These are phyloP conservation scores for Leccinum solheimii DNA, from an alignment of 1,284 basidiomycete species.

Conservation along the genomic window DNA sequence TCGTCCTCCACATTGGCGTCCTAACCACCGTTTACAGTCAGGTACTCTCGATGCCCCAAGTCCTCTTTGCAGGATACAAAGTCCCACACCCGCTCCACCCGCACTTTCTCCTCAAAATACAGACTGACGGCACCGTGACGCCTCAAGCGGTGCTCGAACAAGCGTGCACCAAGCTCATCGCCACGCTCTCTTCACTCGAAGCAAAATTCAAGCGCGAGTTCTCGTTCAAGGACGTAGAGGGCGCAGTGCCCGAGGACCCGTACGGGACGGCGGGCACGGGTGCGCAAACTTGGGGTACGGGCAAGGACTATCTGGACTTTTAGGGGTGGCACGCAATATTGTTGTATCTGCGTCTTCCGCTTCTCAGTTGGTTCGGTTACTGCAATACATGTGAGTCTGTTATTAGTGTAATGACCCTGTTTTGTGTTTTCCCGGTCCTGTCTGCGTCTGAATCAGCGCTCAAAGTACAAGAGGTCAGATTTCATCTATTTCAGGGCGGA, in stretches of 20 bases:
- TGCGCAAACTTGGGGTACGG: constrained; percentile 43
- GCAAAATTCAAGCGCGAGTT: constrained; percentile 78
- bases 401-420: neutral
- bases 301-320: constrained; percentile 70
- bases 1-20: neutral
- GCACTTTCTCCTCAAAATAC: constrained; percentile 91
- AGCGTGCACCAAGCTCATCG: constrained; percentile 83
- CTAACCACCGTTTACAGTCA: constrained; percentile 56
- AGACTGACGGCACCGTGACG: constrained; percentile 88
- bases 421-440: neutral
- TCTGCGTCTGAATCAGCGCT: neutral
- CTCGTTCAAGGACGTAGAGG: constrained; percentile 67
- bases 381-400: constrained; percentile 9
- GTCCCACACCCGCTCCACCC: constrained; percentile 96
- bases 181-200: constrained; percentile 67
- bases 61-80: constrained; percentile 97
- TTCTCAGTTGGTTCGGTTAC: neutral
- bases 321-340: constrained; percentile 30
- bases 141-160: constrained; percentile 84
- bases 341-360: neutral
- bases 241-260: constrained; percentile 54
- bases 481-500: no score
- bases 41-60: constrained; percentile 79
- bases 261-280: constrained; percentile 49
- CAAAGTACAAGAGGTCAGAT: neutral